Evolutionary conservation across 164 flowering plant species (phyloP), one percentile per base, ranked within the genome.

Genomic region (Nymphaea thermarum): DNA sequence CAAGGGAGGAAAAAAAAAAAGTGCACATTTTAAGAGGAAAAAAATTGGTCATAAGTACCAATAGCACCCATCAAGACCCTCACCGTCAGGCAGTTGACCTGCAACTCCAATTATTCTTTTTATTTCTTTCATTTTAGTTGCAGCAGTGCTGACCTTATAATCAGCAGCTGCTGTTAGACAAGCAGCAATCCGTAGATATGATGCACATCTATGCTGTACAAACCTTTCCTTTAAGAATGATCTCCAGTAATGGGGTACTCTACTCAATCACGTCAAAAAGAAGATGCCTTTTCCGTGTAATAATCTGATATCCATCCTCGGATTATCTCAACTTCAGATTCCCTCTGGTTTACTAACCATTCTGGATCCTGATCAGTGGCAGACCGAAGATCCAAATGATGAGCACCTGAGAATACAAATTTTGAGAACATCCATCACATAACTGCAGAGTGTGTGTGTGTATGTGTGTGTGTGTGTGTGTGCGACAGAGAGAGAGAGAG

Each of bases 351-450:
- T 11, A 84, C 57, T 71, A 91, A 73, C 97, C 98, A 89, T 64
- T 79, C 82, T 18, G 98, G 97, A 76, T 93, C 98, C 4, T 81
- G 76, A 3, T 75, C 59, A 3, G 88, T 91, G 42, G 89, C 70
- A 51, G 89, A 77, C 51, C 94, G 88, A 78, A 91, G 77, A 80
- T 93, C 98, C 66, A 87, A 70, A 79, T 91, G 98, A 83, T 93
- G 97, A 7, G 95, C 98, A 72, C 98, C 98, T 91, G 73, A 73
- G 2, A 43, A 42, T 6, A 60, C 44, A 18, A 12, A 45, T 5
- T 0, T 45, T 45, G 10, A 63, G 10, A 4, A 4, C 5, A 15
- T 17, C 41, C 55, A 7, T 11, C 25, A 11, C 18, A 5, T 44
- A 8, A 8, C 2, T 10, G 12, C 18, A 8, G 5, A 12, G 5